A percentile compares a stretch with the other conserved stretches of the same genome.
Evolutionary conservation across 257 asterid genomes (phyloP).

Genomic region (Perilla frutescens): DNA sequence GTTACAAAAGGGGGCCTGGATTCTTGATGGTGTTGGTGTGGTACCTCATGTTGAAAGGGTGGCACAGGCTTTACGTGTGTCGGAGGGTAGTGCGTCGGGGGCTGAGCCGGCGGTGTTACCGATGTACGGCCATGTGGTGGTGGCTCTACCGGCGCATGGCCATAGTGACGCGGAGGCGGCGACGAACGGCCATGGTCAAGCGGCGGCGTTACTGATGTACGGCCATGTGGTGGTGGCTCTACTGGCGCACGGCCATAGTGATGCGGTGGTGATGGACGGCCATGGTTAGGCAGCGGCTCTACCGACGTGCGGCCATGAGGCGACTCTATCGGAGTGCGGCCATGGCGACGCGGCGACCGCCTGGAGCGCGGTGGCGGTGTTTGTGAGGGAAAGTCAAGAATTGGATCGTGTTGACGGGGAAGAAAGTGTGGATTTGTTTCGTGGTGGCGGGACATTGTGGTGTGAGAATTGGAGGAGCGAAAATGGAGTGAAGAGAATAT

Average conservation of each 20-base stretch:
- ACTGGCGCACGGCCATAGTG: slow-evolving; percentile 24
- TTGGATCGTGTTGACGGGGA: slow-evolving; percentile 42
- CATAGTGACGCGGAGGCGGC: slow-evolving; percentile 6
- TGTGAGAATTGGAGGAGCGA: slow-evolving; percentile 7
- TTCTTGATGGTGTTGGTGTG: slow-evolving; percentile 35
- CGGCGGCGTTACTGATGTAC: slow-evolving; percentile 24
- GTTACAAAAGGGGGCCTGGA: slow-evolving; percentile 21
- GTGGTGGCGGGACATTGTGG: slow-evolving; percentile 44
- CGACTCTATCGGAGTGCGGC: slow-evolving; percentile 37
- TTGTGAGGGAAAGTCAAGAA: slow-evolving; percentile 43
- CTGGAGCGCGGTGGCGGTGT: slow-evolving; percentile 22
- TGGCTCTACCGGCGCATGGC: slow-evolving; percentile 31
- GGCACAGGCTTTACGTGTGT: slow-evolving; percentile 25
- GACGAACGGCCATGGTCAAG: slow-evolving; percentile 29
- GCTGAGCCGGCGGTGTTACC: slow-evolving; percentile 9
- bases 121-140: slow-evolving; percentile 34
- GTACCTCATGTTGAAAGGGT: slow-evolving; percentile 26
- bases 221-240: slow-evolving; percentile 35
- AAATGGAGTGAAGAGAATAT: slow-evolving; percentile 23
- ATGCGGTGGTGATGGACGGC: slow-evolving; percentile 27
- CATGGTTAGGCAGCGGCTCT: slow-evolving; percentile 25
- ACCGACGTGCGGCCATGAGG: slow-evolving; percentile 29
- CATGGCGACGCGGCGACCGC: slow-evolving; percentile 25
- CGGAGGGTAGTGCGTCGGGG: neutral
- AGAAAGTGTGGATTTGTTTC: slow-evolving; percentile 57